Evolutionary conservation across 2,329 filamentous ascomycete genomes (phyloP), one percentile per base, ranked within the genome.

Genomic region (Pseudogymnoascus sp.): DNA sequence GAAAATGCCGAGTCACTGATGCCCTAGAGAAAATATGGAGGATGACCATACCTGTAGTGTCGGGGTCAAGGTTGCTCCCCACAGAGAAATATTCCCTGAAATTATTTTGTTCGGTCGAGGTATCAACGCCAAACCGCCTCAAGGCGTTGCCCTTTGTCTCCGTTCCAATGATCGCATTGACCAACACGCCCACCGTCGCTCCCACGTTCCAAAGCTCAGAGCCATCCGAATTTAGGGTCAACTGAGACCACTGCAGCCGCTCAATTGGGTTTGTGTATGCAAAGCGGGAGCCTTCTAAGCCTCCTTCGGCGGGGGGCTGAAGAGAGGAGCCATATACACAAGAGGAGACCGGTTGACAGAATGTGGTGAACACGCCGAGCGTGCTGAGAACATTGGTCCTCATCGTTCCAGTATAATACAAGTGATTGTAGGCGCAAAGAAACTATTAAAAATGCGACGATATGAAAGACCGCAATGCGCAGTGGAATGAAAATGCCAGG

Each of bases 301-400:
- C 5, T 7, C n/a, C n/a, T 19, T 33, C 45, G 6, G n/a, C 45
- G 26, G 8, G 10, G 26, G 26, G 45, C n/a, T 19, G 10, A 19
- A 55, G 26, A 55, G 45, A 55, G 4, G 45, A 19, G 45, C 45
- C 45, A 33, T 55, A 55, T 16, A 55, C 26, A 55, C 26, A 33
- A 4, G 45, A 19, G 26, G 45, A 55, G 16, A 55, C 45, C 3
- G 45, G 45, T 55, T 55, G 45, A 33, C 45, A 55, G 1, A 55
- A 55, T 16, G 45, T 55, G n/a, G 45, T 55, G 26, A 55, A 55
- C 45, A 55, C 26, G 26, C 45, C 45, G 45, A 55, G 45, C 26
- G 45, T 55, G 45, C 45, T 55, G 26, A 55, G 45, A 31, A 55
- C 26, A 55, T 55, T 55, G 26, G n/a, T 1, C 45, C 16, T 19